phyloP scores from a whole-genome alignment of 495 filamentous ascomycete species.

The Margaritispora aquatica region DNA sequence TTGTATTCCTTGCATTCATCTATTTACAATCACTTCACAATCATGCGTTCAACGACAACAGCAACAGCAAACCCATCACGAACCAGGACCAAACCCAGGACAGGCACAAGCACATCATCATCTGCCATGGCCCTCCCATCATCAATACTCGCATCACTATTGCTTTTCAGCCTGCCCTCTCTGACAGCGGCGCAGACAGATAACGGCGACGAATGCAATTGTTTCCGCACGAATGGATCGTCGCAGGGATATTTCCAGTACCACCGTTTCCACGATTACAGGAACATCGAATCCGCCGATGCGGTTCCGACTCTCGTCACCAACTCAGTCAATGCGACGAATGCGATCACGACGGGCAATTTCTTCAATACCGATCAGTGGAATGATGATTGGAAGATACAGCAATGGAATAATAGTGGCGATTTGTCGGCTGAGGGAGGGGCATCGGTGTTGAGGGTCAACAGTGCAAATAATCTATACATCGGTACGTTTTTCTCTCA shows the following conservation, averaged over 20 bases:
- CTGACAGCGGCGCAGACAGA: conserved; percentile 18
- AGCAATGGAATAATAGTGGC: conserved; percentile 48
- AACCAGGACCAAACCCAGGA: too few species aligned
- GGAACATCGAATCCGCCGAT: conserved; percentile 28
- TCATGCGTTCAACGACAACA: neutral
- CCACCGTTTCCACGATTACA: conserved; percentile 66
- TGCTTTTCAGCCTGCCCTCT: conserved; percentile 2
- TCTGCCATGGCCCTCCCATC: conserved; percentile 14
- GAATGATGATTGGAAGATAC: conserved; percentile 49
- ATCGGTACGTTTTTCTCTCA: conserved; percentile 32
- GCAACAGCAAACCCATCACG: too few species aligned
- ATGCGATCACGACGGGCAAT: conserved; percentile 30
- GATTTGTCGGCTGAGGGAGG: conserved; percentile 22
- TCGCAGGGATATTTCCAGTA: conserved; percentile 50
- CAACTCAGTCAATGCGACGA: conserved; percentile 18
- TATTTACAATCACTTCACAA: neutral
- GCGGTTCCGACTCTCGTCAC: conserved; percentile 31
- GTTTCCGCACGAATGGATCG: conserved; percentile 41
- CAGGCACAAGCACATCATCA: too few species aligned
- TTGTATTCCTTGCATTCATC: neutral
- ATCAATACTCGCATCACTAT: conserved; percentile 1
- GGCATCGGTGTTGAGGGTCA: conserved; percentile 46
- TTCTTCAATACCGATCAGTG: conserved; percentile 35
- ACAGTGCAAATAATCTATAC: conserved; percentile 63
- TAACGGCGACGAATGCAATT: conserved; percentile 34